phyloP scores from a whole-genome alignment of 1,139 yeast species.

The Lodderomyces beijingensis region DNA sequence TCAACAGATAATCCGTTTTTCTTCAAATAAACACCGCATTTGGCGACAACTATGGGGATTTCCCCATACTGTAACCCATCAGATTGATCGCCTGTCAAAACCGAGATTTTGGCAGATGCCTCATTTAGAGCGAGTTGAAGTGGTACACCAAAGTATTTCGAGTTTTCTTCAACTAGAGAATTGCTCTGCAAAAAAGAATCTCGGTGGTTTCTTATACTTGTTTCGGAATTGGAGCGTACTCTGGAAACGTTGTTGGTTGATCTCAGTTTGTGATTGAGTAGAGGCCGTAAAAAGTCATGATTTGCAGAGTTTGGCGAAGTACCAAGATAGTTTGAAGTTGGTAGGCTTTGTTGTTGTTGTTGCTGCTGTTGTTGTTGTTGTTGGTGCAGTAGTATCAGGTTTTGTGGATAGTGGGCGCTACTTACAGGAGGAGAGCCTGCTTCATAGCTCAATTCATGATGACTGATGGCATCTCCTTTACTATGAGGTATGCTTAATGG shows the following conservation, averaged over 20 bases:
- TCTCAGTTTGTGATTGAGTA: slow-evolving; percentile 46
- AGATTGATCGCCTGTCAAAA: slow-evolving; percentile 29
- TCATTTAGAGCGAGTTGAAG: slow-evolving; percentile 64
- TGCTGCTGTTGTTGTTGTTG: slow-evolving; percentile 10
- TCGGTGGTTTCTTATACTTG: slow-evolving; percentile 48
- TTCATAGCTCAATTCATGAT: background rate
- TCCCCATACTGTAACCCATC: slow-evolving; percentile 56
- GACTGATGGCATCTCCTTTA: background rate
- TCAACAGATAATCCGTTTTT: slow-evolving; percentile 72
- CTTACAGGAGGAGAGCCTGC: slow-evolving; percentile 1
- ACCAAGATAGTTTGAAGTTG: slow-evolving; percentile 6
- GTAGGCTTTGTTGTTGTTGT: slow-evolving; percentile 7
- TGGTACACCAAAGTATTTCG: slow-evolving; percentile 80
- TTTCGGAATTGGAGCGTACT: slow-evolving; percentile 36
- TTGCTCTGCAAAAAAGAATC: slow-evolving; percentile 51
- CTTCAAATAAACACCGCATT: slow-evolving; percentile 85
- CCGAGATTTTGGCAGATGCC: slow-evolving; percentile 73
- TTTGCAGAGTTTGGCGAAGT: slow-evolving; percentile 11
- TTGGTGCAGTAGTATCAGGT: slow-evolving; percentile 5
- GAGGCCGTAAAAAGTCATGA: slow-evolving; percentile 43
- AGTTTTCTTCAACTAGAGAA: slow-evolving; percentile 43
- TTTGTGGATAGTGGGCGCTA: no score
- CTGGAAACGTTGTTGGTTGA: slow-evolving; percentile 46
- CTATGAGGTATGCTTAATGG: slow-evolving; percentile 4
- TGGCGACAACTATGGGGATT: slow-evolving; percentile 89